Evolutionary conservation across 352 stramenopile species (phyloP), one percentile per base, ranked within the genome.

Genomic region (Phytophthora cactorum): DNA sequence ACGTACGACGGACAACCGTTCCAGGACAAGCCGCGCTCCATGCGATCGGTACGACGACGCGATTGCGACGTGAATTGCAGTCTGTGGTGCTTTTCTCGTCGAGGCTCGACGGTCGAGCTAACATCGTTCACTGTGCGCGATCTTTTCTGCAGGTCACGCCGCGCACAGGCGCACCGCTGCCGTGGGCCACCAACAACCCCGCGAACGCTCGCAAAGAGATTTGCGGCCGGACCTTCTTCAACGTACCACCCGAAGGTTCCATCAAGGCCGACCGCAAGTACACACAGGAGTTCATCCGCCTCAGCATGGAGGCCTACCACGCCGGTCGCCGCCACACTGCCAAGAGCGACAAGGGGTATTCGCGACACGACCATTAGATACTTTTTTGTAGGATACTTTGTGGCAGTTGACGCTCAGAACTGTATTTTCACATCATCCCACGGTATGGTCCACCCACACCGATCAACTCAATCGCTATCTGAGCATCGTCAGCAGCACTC

Each of bases 261-360:
- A 63, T 91, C 62, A 79, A 73, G 44, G 84, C 80, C 34, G 70
- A 91, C 55, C 78, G 82, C 68, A 72, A 68, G 53, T 92, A 92
- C 70, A 90, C 82, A 25, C 72, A 81, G 28, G 78, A 88, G 27
- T 91, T 92, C 68, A 84, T 92, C 27, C 74, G 77, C 36, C 75
- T 79, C 29, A 75, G 80, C 54, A 75, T 90, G 52, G 77, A 88
- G 17, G 68, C 73, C 25, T 70, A 79, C 17, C 62, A 84, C 29
- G 60, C 73, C 43, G 76, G 62, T 39, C 72, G 70, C 29, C 70
- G 65, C 25, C 65, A 76, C 29, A 39, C 52, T 51, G 32, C 10
- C 44, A 14, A 50, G 14, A 31, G n/a, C 55, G 28, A 27, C 39
- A 57, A 65, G 36, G 27, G 34, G 54, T 39, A 54, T 53, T 39